Percentiles rank a stretch among this genome's conserved stretches.
Conservation (phyloP, 495 filamentous ascomycete species). For the Talaromyces proteolyticus region DNA sequence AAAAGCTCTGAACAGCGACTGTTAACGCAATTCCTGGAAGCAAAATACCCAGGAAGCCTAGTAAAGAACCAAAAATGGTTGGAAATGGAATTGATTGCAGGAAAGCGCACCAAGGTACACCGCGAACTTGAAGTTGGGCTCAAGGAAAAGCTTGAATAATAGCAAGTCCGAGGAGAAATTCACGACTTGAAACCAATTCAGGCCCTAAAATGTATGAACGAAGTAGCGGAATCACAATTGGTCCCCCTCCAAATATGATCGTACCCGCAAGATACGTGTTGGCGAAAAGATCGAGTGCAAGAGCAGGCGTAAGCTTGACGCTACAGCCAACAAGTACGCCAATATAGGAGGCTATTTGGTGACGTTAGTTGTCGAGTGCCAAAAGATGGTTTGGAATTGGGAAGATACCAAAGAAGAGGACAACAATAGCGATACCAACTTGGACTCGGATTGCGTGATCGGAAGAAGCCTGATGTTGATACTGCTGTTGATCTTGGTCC, state of each 20-base stretch:
- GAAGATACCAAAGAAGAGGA: conserved; percentile 45
- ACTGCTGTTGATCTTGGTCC: too few species aligned
- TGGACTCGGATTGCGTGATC: too few species aligned
- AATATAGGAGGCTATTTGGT: conserved; percentile 43
- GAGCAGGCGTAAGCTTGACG: conserved; percentile 31
- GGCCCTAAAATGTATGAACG: conserved; percentile 71
- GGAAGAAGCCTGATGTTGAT: too few species aligned
- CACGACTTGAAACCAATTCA: conserved; percentile 71
- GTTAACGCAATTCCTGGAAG: conserved; percentile 60
- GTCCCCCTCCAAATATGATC: conserved; percentile 82
- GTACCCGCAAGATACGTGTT: conserved; percentile 86
- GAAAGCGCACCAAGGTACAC: conserved; percentile 68
- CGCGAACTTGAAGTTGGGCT: conserved; percentile 86
- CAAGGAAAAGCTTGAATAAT: conserved; percentile 79
- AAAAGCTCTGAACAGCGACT: conserved; percentile 64
- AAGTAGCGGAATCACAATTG: conserved; percentile 77
- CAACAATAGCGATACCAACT: conserved; percentile 44
- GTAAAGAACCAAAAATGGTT: conserved; percentile 49
- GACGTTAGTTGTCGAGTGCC: neutral
- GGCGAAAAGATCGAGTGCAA: conserved; percentile 60
- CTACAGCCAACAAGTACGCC: conserved; percentile 51
- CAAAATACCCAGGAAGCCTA: conserved; percentile 70
- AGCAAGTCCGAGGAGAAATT: conserved; percentile 82
- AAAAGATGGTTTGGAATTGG: conserved; percentile 1
- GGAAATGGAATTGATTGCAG: conserved; percentile 25